These are phyloP conservation scores for Gracilaria domingensis DNA, from an alignment of 23 red algal species.

Conservation along the genomic window DNA sequence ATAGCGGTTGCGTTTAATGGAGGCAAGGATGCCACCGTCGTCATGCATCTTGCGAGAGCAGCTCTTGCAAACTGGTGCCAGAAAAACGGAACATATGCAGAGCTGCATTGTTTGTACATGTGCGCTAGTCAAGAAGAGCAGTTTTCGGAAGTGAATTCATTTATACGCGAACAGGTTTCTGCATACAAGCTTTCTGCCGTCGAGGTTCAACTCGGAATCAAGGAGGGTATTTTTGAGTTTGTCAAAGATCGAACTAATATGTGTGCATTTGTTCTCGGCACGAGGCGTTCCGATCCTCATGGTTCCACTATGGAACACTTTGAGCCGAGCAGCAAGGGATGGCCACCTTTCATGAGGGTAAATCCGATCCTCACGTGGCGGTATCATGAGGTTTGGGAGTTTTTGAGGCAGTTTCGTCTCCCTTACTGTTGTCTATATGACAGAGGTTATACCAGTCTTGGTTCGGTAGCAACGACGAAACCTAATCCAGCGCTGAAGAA, in stretches of 20 bases:
- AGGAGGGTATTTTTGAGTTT: constrained; percentile 73
- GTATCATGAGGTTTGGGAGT: constrained; percentile 93
- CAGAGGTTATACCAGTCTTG: constrained; percentile 91
- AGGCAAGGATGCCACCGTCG: constrained; percentile 96
- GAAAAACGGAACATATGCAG: neutral
- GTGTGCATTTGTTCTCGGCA: constrained; percentile 93
- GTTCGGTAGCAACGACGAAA: constrained; percentile 59
- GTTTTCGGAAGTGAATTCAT: constrained; percentile 84
- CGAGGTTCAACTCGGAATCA: constrained; percentile 66
- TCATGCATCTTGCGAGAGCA: constrained; percentile 91
- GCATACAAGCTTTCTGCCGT: constrained; percentile 59
- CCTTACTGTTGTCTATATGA: constrained; percentile 93
- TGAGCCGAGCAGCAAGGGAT: constrained; percentile 75
- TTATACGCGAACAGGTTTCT: constrained; percentile 67
- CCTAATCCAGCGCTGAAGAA: constrained; percentile 70
- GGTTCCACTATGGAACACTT: constrained; percentile 85
- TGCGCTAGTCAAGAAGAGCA: constrained; percentile 39
- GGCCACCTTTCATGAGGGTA: constrained; percentile 95
- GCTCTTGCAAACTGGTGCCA: constrained; percentile 63
- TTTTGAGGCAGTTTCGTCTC: constrained; percentile 77
- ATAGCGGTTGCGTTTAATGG: constrained; percentile 92
- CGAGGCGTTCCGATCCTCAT: constrained; percentile 87
- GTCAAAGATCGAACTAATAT: constrained; percentile 20
- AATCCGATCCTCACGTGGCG: constrained; percentile 96
- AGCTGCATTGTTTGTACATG: constrained; percentile 82